Base-by-base conservation (phyloP, 805 yeast genomes). In the Ogataea sp. region DNA sequence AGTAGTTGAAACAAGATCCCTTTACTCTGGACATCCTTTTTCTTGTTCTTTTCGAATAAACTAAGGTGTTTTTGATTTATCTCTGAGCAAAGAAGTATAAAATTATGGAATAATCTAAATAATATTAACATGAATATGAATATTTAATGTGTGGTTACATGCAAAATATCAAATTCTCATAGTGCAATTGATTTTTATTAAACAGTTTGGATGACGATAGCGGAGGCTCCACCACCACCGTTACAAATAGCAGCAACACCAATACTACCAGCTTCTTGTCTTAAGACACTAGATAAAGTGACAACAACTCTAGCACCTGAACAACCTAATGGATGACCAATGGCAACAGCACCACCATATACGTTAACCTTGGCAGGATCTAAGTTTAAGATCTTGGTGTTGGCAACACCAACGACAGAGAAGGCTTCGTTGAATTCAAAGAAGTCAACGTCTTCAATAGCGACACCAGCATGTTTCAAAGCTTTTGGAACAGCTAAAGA, bases 201-300 rank as follows among this genome's bases (percentile, higher is more conserved):
- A 34, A 78, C 55, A 53, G 70, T 78, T 70, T 89, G 96, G 53
- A 93, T 75, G 45, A 93, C 86, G 54, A 93, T 70, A 20, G 97
- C 81, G 41, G 95, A 83, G 37, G 97, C 97, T 61, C 98, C 99
- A 61, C 99, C 99, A 56, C 99, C 99, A 71, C 99, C 98, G 64
- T 93, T 93, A 75, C 98, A 93, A 59, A 93, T 82, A 62, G 87
- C 96, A 54, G 96, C 97, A 50, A 79, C 87, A 62, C 99, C 99
- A 51, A 80, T 63, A 68, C 82, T 86, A 52, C 90, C 94, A 40
- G 65, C 65, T 71, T 93, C 97, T 68, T 90, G 96, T 29, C 64
- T 49, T 58, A 93, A 75, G 15, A 89, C 88, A 37, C 87, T 75
- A 43, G 79, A 55, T 62, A 93, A 73, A 23, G 98, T 93, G 49